A percentile compares a stretch with the other conserved stretches of the same genome.
Evolutionary conservation across 2,329 filamentous ascomycete species (phyloP).

Genomic region (Scleromitrula shiraiana): DNA sequence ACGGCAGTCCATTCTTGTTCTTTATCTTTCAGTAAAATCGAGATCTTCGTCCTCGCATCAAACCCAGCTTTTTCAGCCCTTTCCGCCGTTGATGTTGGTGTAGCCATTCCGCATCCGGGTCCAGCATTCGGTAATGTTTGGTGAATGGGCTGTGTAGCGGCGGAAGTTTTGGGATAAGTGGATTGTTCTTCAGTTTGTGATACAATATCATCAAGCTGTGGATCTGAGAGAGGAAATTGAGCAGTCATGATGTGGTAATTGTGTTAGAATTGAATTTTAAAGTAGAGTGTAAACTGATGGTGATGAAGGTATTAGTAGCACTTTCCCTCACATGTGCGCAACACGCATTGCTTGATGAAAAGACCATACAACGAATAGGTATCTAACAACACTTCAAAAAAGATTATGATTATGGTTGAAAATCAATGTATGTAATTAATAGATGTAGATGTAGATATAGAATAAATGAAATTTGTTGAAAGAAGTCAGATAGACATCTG

Average conservation of each 20-base stretch:
- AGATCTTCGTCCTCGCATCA: constrained; percentile 28
- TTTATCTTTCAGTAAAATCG: constrained; percentile 47
- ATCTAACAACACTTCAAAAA: background rate
- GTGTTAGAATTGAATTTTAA: background rate
- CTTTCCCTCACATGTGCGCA: constrained; percentile 14
- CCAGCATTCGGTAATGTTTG: constrained; percentile 17
- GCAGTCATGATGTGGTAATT: constrained; percentile 19
- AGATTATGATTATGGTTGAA: too few species aligned
- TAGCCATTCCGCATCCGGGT: constrained; percentile 7
- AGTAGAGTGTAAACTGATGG: background rate
- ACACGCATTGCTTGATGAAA: background rate
- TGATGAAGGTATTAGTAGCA: constrained; percentile 14
- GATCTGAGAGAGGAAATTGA: constrained; percentile 20
- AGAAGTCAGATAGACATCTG: too few species aligned
- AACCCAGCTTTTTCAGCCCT: constrained; percentile 17
- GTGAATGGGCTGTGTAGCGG: constrained; percentile 20
- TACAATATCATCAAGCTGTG: constrained; percentile 22
- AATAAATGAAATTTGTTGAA: too few species aligned
- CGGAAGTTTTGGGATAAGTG: constrained; percentile 24
- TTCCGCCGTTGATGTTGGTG: constrained; percentile 12
- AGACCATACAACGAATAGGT: background rate
- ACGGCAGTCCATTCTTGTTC: constrained; percentile 60
- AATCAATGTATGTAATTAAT: too few species aligned
- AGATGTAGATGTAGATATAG: too few species aligned
- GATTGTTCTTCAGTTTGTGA: constrained; percentile 26